Conservation (phyloP, 2,329 filamentous ascomycete species). For the Ceratocystiopsis minuta region DNA sequence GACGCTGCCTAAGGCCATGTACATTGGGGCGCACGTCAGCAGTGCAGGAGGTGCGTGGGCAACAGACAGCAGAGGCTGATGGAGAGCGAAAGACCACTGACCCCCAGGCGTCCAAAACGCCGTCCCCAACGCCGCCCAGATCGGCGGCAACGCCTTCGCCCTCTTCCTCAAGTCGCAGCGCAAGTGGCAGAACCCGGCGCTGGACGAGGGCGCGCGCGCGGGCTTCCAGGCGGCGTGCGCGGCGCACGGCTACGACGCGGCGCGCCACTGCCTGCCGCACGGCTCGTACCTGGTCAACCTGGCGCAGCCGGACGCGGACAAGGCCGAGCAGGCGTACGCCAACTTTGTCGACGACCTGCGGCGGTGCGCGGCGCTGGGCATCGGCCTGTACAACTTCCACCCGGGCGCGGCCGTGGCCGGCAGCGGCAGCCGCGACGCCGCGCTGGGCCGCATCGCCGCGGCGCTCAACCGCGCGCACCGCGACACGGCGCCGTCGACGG, state of each 20-base stretch:
- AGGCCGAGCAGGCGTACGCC: constrained; percentile 70
- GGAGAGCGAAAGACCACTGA: not conserved
- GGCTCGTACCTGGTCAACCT: constrained; percentile 95
- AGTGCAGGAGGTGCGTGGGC: constrained; percentile 54
- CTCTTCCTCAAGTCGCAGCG: constrained; percentile 92
- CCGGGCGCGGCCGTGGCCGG: constrained; percentile 59
- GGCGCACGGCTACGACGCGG: constrained; percentile 52
- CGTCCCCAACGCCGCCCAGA: constrained; percentile 56
- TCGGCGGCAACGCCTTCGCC: constrained; percentile 85
- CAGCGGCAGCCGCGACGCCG: constrained; percentile 45
- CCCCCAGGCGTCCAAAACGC: constrained; percentile 69
- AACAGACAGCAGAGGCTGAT: not conserved
- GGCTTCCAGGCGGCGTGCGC: constrained; percentile 53
- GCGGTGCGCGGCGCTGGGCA: constrained; percentile 71
- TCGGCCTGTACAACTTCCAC: constrained; percentile 94
- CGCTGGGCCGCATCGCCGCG: constrained; percentile 59
- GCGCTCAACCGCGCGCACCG: constrained; percentile 70
- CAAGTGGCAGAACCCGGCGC: constrained; percentile 75
- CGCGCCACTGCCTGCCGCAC: constrained; percentile 67
- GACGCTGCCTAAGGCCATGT: constrained; percentile 51
- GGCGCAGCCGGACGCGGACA: constrained; percentile 61
- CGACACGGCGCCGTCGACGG: constrained; percentile 42
- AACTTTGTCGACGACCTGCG: constrained; percentile 76
- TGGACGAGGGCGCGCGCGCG: constrained; percentile 47
- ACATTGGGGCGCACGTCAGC: constrained; percentile 84